Percentiles rank a stretch among this genome's conserved stretches.
Evolutionary conservation across 1,284 basidiomycete species (phyloP).

Genomic region (Serendipita sp.): DNA sequence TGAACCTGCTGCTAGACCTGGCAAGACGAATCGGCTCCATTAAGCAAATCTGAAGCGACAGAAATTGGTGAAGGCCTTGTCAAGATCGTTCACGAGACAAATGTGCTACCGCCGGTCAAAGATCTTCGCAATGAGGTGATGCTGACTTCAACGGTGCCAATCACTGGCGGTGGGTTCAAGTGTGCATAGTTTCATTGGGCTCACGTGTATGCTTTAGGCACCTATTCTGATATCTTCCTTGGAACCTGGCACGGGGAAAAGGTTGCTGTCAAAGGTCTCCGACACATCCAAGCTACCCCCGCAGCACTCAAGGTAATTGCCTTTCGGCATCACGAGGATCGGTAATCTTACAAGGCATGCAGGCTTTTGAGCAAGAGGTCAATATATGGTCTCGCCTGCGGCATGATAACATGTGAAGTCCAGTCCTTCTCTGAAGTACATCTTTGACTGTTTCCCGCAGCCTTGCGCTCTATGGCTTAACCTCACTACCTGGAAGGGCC

Average conservation of each 20-base stretch:
- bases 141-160: neutral
- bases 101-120: conserved; percentile 36
- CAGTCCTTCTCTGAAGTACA: neutral
- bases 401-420: conserved; percentile 29
- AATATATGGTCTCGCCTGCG: conserved; percentile 35
- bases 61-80: conserved; percentile 8
- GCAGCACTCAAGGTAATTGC: conserved; percentile 25
- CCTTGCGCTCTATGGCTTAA: conserved; percentile 36
- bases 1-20: conserved; percentile 16
- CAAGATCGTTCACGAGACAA: conserved; percentile 32
- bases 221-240: conserved; percentile 35
- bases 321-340: neutral
- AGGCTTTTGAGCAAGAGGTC: conserved; percentile 43
- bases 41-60: conserved; percentile 4
- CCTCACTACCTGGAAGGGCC: conserved; percentile 31
- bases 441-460: conserved; percentile 34
- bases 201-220: conserved; percentile 20
- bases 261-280: conserved; percentile 42
- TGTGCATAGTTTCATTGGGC: neutral
- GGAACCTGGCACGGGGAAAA: conserved; percentile 38
- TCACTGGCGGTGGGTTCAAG: conserved; percentile 10
- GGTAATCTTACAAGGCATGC: neutral
- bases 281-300: conserved; percentile 29
- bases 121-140: conserved; percentile 35
- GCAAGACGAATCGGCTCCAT: conserved; percentile 19